These are phyloP conservation scores for Aspergillus intermedius DNA, from an alignment of 2,329 filamentous ascomycete species.

Conservation along the genomic window DNA sequence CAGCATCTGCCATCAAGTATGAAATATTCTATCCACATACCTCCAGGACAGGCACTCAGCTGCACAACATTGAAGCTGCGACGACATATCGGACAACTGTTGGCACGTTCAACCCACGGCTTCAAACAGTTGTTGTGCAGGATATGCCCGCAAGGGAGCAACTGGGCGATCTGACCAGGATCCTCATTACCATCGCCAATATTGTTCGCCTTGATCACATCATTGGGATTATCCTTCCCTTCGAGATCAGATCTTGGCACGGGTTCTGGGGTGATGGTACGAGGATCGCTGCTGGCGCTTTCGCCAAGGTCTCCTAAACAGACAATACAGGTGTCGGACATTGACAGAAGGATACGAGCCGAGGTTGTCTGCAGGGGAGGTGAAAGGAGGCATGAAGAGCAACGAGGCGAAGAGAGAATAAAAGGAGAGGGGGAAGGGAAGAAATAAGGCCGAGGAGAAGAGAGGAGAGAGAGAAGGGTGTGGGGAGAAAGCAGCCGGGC, in stretches of 20 bases:
- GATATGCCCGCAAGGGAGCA: constrained; percentile 77
- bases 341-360: constrained; percentile 32
- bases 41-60: constrained; percentile 71
- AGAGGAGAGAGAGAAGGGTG: constrained; percentile 19
- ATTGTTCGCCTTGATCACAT: constrained; percentile 21
- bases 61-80: constrained; percentile 85
- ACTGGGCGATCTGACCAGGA: constrained; percentile 51
- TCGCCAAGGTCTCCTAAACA: constrained; percentile 63
- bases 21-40: constrained; percentile 46
- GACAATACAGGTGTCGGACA: constrained; percentile 66
- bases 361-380: constrained; percentile 21
- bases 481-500: constrained; percentile 25
- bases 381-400: constrained; percentile 36
- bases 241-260: constrained; percentile 38
- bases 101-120: constrained; percentile 93
- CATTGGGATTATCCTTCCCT: constrained; percentile 20
- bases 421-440: constrained; percentile 18
- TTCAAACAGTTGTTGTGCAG: constrained; percentile 88
- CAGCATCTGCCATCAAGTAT: not conserved
- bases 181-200: constrained; percentile 33
- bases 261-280: constrained; percentile 36
- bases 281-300: constrained; percentile 48
- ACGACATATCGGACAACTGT: constrained; percentile 96
- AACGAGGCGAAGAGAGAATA: constrained; percentile 15
- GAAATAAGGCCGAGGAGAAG: constrained; percentile 19